A percentile compares a stretch with the other conserved stretches of the same genome.
Conservation (phyloP, 2,329 filamentous ascomycete species). For the Cucurbitaria berberidis region DNA sequence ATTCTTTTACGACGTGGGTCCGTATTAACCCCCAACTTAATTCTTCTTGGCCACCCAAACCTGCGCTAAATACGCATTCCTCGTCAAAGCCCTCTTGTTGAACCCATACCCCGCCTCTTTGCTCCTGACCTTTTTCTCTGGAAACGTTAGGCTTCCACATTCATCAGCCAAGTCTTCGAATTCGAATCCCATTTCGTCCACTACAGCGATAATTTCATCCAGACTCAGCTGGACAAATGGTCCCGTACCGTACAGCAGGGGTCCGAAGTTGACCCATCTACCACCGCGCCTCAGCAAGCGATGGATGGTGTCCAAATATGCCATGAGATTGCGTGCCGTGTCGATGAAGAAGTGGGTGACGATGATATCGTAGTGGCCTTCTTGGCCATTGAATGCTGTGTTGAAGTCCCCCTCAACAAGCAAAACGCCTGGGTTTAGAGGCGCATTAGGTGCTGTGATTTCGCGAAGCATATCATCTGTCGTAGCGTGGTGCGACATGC, state of each 20-base stretch:
- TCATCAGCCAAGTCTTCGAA: conserved; percentile 53
- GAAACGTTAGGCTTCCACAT: conserved; percentile 55
- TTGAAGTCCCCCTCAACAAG: conserved; percentile 65
- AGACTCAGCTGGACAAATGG: conserved; percentile 63
- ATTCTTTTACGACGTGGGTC: too few relatives aligned
- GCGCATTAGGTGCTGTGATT: conserved; percentile 53
- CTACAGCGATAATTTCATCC: conserved; percentile 59
- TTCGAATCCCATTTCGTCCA: conserved; percentile 59
- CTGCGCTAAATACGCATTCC: conserved; percentile 62
- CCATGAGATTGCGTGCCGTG: conserved; percentile 63
- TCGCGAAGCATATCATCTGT: conserved; percentile 56
- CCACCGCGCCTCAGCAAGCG: conserved; percentile 56
- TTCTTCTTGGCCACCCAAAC: conserved; percentile 58
- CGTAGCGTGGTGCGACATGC: conserved; percentile 63
- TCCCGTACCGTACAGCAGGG: conserved; percentile 61
- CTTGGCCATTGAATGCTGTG: conserved; percentile 41
- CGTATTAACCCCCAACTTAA: conserved; percentile 6
- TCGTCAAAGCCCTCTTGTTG: conserved; percentile 57
- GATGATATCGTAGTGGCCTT: conserved; percentile 55
- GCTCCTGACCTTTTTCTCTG: conserved; percentile 50
- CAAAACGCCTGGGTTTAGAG: conserved; percentile 49
- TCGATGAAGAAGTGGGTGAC: conserved; percentile 68
- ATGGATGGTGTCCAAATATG: conserved; percentile 62
- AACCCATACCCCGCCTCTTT: conserved; percentile 61
- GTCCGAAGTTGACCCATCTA: conserved; percentile 63